These are phyloP conservation scores for Leishmania guyanensis DNA, from an alignment of 208 protist species.

Conservation along the genomic window DNA sequence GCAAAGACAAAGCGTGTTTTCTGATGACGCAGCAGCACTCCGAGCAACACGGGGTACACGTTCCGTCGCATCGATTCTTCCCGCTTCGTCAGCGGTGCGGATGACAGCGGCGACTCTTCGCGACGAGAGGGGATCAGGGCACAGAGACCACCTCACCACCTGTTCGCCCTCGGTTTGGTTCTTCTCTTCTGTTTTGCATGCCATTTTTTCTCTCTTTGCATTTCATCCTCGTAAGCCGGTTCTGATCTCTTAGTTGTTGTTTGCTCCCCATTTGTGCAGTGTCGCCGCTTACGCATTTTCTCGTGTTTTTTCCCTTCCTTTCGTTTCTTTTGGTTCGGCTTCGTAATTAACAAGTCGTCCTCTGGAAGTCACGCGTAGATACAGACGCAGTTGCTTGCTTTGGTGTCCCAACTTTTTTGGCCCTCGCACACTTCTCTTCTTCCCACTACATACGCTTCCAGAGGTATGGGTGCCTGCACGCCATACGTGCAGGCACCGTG, in stretches of 20 bases:
- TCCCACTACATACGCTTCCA: background rate
- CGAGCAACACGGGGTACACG: background rate
- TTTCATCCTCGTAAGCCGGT: background rate
- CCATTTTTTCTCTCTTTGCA: background rate
- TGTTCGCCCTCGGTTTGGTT: constrained; percentile 4
- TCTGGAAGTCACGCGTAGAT: background rate
- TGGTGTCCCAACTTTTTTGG: background rate
- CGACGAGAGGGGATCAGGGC: background rate
- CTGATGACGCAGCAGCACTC: background rate
- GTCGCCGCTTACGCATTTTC: background rate
- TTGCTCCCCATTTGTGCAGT: background rate
- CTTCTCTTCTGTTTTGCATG: background rate
- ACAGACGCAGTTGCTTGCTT: background rate
- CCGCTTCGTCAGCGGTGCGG: background rate
- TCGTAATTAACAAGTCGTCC: background rate
- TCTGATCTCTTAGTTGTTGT: background rate
- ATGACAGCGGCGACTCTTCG: background rate
- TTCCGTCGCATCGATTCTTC: background rate
- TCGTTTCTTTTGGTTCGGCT: background rate
- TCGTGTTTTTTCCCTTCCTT: background rate
- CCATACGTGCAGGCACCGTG: background rate
- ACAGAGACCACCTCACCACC: background rate
- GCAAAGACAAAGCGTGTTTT: constrained; percentile 21
- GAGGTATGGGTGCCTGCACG: background rate
- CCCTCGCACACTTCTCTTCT: background rate